Percentiles rank a stretch among this genome's conserved stretches.
Evolutionary conservation across 768 basidiomycete genomes (phyloP).

Genomic region (Podaxis sp.): DNA sequence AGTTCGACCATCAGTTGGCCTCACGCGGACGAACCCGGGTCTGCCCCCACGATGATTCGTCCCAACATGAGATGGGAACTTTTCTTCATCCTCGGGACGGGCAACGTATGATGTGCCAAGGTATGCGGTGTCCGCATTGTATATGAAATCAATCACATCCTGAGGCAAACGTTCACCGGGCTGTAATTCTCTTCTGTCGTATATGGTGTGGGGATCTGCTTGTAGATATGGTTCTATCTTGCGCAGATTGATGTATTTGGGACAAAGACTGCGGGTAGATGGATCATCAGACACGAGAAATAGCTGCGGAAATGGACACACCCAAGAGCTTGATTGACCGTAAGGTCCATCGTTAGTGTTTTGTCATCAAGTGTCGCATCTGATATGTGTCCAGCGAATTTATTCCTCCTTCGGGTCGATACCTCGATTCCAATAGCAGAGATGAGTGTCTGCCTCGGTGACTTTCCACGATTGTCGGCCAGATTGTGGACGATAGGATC

Average conservation of each 20-base stretch:
- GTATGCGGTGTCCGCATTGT: constrained; percentile 47
- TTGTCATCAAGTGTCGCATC: constrained; percentile 17
- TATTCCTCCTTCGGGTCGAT: constrained; percentile 53
- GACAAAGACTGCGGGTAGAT: constrained; percentile 46
- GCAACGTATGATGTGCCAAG: constrained; percentile 50
- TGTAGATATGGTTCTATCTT: constrained; percentile 38
- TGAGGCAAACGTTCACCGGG: constrained; percentile 40
- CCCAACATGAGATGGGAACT: constrained; percentile 53
- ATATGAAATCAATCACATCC: constrained; percentile 43
- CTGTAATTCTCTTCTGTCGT: constrained; percentile 29
- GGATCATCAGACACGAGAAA: neutral
- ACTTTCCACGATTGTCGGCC: constrained; percentile 13
- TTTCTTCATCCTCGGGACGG: constrained; percentile 27
- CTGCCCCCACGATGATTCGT: constrained; percentile 63
- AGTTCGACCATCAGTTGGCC: constrained; percentile 45
- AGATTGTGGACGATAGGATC: constrained; percentile 47
- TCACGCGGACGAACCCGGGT: constrained; percentile 58
- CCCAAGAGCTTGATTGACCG: constrained; percentile 56
- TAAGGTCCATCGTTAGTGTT: constrained; percentile 28
- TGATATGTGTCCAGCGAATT: constrained; percentile 46
- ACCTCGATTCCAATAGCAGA: constrained; percentile 63
- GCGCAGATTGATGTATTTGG: constrained; percentile 62
- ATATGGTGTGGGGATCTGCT: constrained; percentile 32
- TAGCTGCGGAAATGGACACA: constrained; percentile 22
- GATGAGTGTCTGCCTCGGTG: constrained; percentile 25